Evolutionary conservation across 208 protist species (phyloP).

Genomic region (Novymonas esmeraldas): DNA sequence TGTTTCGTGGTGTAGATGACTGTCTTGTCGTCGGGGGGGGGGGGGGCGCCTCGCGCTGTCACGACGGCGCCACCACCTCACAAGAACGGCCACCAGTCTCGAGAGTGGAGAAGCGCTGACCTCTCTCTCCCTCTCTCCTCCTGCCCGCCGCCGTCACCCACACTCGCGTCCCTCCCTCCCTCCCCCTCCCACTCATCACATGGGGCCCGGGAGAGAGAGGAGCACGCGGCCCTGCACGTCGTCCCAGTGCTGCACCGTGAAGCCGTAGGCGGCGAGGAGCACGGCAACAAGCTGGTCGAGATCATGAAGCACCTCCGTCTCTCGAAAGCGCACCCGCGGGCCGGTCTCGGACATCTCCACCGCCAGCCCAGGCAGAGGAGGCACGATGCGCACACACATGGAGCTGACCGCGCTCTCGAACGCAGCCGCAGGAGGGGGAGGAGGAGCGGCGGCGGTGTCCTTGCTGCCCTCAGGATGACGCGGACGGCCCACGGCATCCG

Average conservation of each 20-base stretch:
- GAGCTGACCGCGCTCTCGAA: background rate
- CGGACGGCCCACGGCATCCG: no score
- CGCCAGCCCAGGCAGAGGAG: slow-evolving; percentile 44
- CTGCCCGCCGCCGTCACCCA: no score
- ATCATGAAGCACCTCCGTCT: slow-evolving; percentile 39
- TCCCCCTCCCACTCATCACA: background rate
- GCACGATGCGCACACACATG: slow-evolving; percentile 33
- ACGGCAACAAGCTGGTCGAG: slow-evolving; percentile 69
- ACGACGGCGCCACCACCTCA: no score
- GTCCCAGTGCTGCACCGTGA: slow-evolving; percentile 72
- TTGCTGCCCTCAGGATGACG: no score
- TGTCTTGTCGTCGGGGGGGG: no score
- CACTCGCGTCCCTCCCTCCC: background rate
- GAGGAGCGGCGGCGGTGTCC: no score
- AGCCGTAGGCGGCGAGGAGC: slow-evolving; percentile 63
- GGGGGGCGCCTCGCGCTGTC: no score
- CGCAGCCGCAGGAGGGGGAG: no score
- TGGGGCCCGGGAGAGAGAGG: slow-evolving; percentile 33
- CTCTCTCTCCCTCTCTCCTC: no score
- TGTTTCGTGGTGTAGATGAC: no score
- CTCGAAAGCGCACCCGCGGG: slow-evolving; percentile 25
- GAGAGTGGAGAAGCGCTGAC: no score
- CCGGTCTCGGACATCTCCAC: slow-evolving; percentile 29
- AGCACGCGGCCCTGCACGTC: slow-evolving; percentile 54
- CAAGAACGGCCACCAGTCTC: no score